Base-by-base conservation (phyloP, 306 rosid species). In the Lupinus albus region DNA sequence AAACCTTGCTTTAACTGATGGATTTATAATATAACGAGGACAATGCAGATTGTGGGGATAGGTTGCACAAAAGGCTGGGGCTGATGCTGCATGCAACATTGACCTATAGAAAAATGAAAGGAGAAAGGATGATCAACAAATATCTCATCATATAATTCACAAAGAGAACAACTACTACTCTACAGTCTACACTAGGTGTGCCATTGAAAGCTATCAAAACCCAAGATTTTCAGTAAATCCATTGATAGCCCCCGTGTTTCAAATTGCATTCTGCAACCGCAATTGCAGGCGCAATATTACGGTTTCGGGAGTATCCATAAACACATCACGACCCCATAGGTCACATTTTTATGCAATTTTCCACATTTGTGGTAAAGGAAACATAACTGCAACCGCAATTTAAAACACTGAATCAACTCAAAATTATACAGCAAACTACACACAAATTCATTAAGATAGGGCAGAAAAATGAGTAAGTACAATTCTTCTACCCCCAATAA, bases 71-170 rank as follows among this genome's bases (percentile, higher is more conserved):
- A 62, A 79, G 74, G 58, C 58, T 39, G 88, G 81, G 70, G 68
- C 64, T 62, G 82, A 83, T 11, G 81, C 66, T 42, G 84, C 77
- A 78, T 44, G 75, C 84, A 73, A 87, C 98, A 92, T 89, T 87
- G 90, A 80, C 79, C 89, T 84, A 75, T 67, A 12, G 9, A 48
- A 60, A 65, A 54, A 52, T 36, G 15, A 73, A 49, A 57, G 21
- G 18, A 33, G 9, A 61, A 28, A 4, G 8, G 15, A 48, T 54
- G 45, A 67, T 16, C 16, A 54, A 45, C 33, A 53, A 59, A 41
- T 28, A 76, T 42, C 33, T 61, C 12, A 60, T 21, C 2, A 16
- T 21, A 53, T 35, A 64, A 46, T 72, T 51, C 33, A 56, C 52
- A 46, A 46, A 12, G 45, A 32, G 10, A 39, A 39, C 45, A 39